phyloP scores from a whole-genome alignment of 257 asterid genomes.

The Solanum dulcamara region DNA sequence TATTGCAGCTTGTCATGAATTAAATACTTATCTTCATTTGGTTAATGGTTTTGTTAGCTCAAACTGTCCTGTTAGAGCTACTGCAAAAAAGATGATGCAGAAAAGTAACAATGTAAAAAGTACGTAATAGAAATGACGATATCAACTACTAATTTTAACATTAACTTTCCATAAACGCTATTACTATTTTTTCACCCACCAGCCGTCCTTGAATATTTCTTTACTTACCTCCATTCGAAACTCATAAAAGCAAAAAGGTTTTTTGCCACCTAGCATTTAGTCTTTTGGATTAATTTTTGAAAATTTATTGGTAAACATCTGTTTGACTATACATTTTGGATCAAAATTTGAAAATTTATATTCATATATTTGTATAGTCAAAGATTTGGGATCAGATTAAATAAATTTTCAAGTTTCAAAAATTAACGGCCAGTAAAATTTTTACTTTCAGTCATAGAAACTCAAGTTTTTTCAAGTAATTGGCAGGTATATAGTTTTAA shows the following conservation, averaged over 20 bases:
- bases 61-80: slow-evolving; percentile 65
- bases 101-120: not conserved
- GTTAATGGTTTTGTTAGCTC: slow-evolving; percentile 69
- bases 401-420: not conserved
- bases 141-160: not conserved
- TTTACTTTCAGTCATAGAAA: too few species aligned
- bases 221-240: not conserved
- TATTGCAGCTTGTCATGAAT: slow-evolving; percentile 72
- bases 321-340: not conserved
- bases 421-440: too few species aligned
- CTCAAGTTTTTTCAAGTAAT: too few species aligned
- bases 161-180: not conserved
- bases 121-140: not conserved
- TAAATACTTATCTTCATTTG: slow-evolving; percentile 70
- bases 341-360: not conserved
- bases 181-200: not conserved
- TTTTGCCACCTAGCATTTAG: not conserved
- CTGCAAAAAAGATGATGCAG: slow-evolving; percentile 42
- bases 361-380: not conserved
- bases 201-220: not conserved
- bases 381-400: not conserved
- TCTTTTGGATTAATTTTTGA: not conserved
- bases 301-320: not conserved
- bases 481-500: too few species aligned
- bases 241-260: not conserved